Percentiles rank a stretch among this genome's conserved stretches.
These are phyloP conservation scores for Xerocomus potaroensis DNA, from an alignment of 768 basidiomycete species.

Conservation along the genomic window DNA sequence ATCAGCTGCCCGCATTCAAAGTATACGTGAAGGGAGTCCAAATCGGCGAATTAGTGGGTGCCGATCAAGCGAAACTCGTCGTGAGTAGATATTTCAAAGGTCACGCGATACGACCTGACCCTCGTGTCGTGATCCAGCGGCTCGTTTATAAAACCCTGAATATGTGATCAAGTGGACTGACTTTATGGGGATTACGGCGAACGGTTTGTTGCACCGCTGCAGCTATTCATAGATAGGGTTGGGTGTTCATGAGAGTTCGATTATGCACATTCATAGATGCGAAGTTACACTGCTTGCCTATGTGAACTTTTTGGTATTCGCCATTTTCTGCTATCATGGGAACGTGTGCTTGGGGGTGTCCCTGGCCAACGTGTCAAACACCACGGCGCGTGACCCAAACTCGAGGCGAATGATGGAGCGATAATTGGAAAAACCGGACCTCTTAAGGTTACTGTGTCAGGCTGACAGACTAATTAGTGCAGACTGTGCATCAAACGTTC, in stretches of 20 bases:
- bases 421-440: slow-evolving; percentile 12
- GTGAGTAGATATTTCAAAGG: slow-evolving; percentile 13
- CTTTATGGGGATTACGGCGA: slow-evolving; percentile 6
- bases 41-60: slow-evolving; percentile 28
- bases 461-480: slow-evolving; percentile 9
- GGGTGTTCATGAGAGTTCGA: slow-evolving; percentile 10
- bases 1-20: slow-evolving; percentile 29
- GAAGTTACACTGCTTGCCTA: slow-evolving; percentile 7
- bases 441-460: slow-evolving; percentile 4
- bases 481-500: slow-evolving; percentile 10
- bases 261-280: slow-evolving; percentile 13
- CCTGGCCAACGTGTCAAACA: slow-evolving; percentile 18
- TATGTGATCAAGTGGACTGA: slow-evolving; percentile 17
- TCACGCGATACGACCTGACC: slow-evolving; percentile 16
- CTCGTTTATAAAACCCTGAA: slow-evolving; percentile 27
- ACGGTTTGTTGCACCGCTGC: slow-evolving; percentile 3
- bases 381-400: slow-evolving; percentile 9
- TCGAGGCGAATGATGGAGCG: slow-evolving; percentile 16
- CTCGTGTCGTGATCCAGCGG: slow-evolving; percentile 20
- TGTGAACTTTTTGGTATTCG: background rate
- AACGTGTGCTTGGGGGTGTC: background rate
- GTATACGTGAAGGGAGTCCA: slow-evolving; percentile 30
- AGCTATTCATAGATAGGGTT: slow-evolving; percentile 20
- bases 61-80: slow-evolving; percentile 20
- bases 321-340: slow-evolving; percentile 2